Base-by-base conservation (phyloP, 179 eudicot genomes). In the Sideroxylon spinosum region DNA sequence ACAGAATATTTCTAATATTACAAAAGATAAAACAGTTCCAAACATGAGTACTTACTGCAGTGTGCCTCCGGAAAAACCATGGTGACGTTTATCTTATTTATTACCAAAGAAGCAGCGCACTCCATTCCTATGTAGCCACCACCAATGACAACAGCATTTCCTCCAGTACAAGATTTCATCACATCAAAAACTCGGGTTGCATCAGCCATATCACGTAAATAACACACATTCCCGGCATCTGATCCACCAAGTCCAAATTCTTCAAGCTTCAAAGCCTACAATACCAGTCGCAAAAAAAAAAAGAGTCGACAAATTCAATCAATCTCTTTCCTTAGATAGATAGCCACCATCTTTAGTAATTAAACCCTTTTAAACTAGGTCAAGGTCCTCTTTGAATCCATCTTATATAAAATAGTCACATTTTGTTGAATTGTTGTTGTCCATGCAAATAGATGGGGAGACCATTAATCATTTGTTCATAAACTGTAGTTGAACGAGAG, bases 81-180 rank as follows among this genome's bases (percentile, higher is more conserved):
- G 68, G 99, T 91, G 73, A 91, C 99, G 64, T 89, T 88, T 74
- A 94, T 90, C 86, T 94, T 94, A 87, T 92, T 94, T 75, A 96
- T 91, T 77, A 88, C 98, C 87, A 93, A 87, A 59, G 98, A 96
- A 44, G 99, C 99, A 76, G 99, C 93, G 85, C 96, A 92, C 80
- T 96, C 99, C 99, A 96, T 96, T 76, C 98, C 99, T 65, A 96
- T 91, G 84, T 96, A 96, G 85, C 98, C 99, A 62, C 99, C 98
- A 49, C 99, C 99, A 76, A 96, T 91, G 23, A 96, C 97, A 81
- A 96, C 91, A 23, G 99, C 98, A 88, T 92, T 92, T 77, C 97
- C 96, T 71, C 93, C 94, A 67, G 26, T 73, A 74, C 82, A 84
- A 32, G 94, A 82, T 87, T 91, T 83, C 86, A 94, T 92, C 66